Evolutionary conservation across 768 basidiomycete species (phyloP), one percentile per base, ranked within the genome.

Genomic region (Phanerochaete sordida): DNA sequence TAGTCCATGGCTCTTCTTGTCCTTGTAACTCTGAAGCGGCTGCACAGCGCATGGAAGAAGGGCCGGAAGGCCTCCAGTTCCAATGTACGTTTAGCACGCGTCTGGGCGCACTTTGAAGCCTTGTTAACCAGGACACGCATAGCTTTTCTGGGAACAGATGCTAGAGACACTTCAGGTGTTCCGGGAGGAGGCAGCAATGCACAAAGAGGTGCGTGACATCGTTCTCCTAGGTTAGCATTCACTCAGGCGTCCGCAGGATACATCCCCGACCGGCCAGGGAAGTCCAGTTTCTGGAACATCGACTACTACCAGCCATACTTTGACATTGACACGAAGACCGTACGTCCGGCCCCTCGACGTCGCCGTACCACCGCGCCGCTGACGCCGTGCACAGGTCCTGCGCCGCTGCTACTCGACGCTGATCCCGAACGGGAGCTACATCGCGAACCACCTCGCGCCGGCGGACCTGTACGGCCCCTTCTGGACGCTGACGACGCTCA

Each of bases 401-500:
- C 78, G 79, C 65, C 84, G 92, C 61, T 93, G 91, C 67, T 88
- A 89, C 71, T 81, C 81, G 16, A 92, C 91, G 0, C 76, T 93
- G 56, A 82, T 90, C n/a, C 90, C 90, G n/a, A 80, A 81, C 28
- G 81, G 84, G 3, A 35, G 82, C 45, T 92, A 85, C 68, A 79
- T 85, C 53, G 77, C 85, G 4, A 80, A 81, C 13, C 83, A 87
- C 60, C 79, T 88, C 33, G 81, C 79, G 56, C 88, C 88, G 45
- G 79, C 86, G 16, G 90, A 92, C 70, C 82, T 92, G 43, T 90
- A 91, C 70, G 95, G 95, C 0, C 95, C 96, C 1, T 98, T 99
- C 78, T 99, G 96, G 96, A 93, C 95, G 0, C 82, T 97, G 37
- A 96, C 95, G 1, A 98, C 96, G 0, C 85, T 99, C 62, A 89